phyloP scores from a whole-genome alignment of 169 alveolate species.

The Cryptosporidium sp. region DNA sequence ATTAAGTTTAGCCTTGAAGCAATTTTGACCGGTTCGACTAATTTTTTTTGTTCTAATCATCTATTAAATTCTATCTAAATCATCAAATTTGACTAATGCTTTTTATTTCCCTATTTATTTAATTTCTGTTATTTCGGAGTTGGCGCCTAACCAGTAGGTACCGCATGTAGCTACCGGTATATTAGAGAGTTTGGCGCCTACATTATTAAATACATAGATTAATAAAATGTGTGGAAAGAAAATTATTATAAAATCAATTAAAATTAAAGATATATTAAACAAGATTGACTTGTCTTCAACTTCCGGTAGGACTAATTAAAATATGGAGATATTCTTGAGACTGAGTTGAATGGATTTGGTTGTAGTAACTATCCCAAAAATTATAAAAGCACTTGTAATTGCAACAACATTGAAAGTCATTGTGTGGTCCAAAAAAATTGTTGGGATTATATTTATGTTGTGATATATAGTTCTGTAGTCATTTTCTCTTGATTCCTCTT shows the following conservation, averaged over 20 bases:
- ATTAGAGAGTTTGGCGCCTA: background rate
- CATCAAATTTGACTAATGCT: background rate
- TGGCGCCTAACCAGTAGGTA: constrained; percentile 39
- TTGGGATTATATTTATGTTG: constrained; percentile 15
- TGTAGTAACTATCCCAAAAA: constrained; percentile 44
- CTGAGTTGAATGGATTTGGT: constrained; percentile 14
- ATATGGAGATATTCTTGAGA: background rate
- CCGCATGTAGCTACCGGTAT: constrained; percentile 32
- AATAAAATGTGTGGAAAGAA: background rate
- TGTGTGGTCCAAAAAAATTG: constrained; percentile 19
- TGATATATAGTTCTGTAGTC: constrained; percentile 2
- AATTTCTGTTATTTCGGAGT: background rate
- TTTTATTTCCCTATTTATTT: background rate
- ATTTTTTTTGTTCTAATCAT: background rate
- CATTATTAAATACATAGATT: background rate
- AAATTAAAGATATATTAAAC: no score
- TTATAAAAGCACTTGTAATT: constrained; percentile 46
- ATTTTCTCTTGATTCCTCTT: background rate
- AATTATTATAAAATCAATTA: no score
- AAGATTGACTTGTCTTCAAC: background rate
- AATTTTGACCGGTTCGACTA: background rate
- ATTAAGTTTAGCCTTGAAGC: background rate
- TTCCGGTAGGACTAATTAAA: background rate
- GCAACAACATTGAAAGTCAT: constrained; percentile 65
- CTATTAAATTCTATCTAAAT: constrained; percentile 1